Conservation (phyloP, 192 early-diverging fungal species). For the Funneliformis mosseae region DNA sequence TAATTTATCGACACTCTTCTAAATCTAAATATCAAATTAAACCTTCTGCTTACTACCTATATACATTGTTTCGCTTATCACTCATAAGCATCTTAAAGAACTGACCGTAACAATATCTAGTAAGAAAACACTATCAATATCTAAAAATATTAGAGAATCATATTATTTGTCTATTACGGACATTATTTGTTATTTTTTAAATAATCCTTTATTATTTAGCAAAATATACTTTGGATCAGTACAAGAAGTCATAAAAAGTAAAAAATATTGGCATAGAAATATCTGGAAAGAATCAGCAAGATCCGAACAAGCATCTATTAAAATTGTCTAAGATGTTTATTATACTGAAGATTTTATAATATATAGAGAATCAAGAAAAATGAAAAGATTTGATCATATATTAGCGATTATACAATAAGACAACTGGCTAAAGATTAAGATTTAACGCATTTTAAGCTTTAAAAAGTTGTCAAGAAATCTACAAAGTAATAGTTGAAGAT, state of each 20-base stretch:
- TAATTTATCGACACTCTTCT: no score
- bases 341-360: not conserved
- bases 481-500: not conserved
- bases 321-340: not conserved
- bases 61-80: no score
- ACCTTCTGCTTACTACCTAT: no score
- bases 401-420: not conserved
- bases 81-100: no score
- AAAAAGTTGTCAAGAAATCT: not conserved
- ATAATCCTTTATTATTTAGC: not conserved
- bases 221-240: not conserved
- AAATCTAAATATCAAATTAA: no score
- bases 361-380: not conserved
- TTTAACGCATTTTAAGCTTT: not conserved
- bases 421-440: not conserved
- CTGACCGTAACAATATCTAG: no score
- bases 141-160: not conserved
- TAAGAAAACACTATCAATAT: not conserved
- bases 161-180: slow-evolving; percentile 10
- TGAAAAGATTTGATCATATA: not conserved
- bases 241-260: not conserved
- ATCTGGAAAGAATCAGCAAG: not conserved
- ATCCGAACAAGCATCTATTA: not conserved
- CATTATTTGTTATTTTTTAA: not conserved
- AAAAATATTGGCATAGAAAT: not conserved